Percentiles rank a stretch among this genome's conserved stretches.
Conservation (phyloP, 345 rosid species). For the Draba incana region DNA sequence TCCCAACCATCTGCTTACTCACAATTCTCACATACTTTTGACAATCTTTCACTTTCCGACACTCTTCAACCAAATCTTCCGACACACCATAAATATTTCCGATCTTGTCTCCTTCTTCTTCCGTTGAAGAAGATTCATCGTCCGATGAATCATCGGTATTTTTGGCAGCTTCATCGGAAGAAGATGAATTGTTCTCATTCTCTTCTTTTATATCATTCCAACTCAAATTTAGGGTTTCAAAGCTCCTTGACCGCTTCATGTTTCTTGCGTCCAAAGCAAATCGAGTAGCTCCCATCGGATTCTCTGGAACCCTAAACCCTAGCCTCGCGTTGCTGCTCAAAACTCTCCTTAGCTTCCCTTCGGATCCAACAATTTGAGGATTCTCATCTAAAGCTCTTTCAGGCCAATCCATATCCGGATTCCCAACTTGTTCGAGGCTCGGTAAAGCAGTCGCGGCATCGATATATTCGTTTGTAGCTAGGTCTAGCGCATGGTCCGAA, state of each 20-base stretch:
- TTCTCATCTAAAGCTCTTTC: conserved; percentile 74
- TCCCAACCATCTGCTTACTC: conserved; percentile 99
- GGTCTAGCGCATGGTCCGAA: conserved; percentile 50
- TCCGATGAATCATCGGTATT: conserved; percentile 34
- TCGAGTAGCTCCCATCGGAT: conserved; percentile 47
- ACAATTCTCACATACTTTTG: conserved; percentile 76
- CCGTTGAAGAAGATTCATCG: conserved; percentile 38
- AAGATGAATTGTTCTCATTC: conserved; percentile 32
- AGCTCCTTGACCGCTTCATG: conserved; percentile 74
- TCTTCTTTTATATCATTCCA: conserved; percentile 52
- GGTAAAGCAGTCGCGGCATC: conserved; percentile 40
- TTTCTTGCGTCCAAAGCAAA: conserved; percentile 45
- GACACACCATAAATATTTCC: conserved; percentile 31
- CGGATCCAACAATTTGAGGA: conserved; percentile 63
- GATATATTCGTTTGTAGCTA: conserved; percentile 46
- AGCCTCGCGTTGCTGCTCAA: conserved; percentile 73
- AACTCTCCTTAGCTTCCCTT: conserved; percentile 66
- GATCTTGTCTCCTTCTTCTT: conserved; percentile 33
- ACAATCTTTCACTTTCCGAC: conserved; percentile 44
- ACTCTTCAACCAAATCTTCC: conserved; percentile 37
- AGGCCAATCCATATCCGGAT: conserved; percentile 75
- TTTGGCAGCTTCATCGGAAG: conserved; percentile 59
- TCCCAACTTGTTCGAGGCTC: conserved; percentile 24
- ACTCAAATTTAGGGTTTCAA: conserved; percentile 54
- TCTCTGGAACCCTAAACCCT: conserved; percentile 54